Conservation (phyloP, 2,329 filamentous ascomycete genomes). For the Trichoderma lentiforme region DNA sequence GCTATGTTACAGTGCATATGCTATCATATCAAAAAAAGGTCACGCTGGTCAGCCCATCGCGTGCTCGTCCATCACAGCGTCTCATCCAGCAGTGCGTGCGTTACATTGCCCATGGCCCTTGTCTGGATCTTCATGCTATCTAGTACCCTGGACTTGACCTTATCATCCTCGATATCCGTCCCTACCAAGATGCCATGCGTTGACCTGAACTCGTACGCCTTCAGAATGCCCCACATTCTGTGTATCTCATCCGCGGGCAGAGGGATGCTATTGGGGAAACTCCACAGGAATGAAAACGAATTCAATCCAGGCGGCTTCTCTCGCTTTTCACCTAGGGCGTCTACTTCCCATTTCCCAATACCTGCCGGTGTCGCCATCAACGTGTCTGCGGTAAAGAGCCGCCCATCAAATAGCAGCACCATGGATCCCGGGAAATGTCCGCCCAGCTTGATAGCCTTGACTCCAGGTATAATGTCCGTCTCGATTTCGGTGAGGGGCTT, state of each 20-base stretch:
- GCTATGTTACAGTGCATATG: neutral
- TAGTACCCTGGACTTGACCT: conserved; percentile 63
- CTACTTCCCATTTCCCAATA: conserved; percentile 42
- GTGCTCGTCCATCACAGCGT: conserved; percentile 19
- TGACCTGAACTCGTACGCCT: conserved; percentile 58
- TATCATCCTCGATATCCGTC: conserved; percentile 55
- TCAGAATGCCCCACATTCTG: conserved; percentile 67
- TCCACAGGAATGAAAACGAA: conserved; percentile 72
- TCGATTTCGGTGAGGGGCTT: conserved; percentile 46
- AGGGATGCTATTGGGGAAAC: conserved; percentile 71
- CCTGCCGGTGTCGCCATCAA: conserved; percentile 66
- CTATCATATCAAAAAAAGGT: neutral
- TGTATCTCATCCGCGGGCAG: conserved; percentile 60
- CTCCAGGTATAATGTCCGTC: conserved; percentile 44
- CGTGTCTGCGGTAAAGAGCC: conserved; percentile 74
- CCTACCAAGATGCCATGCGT: conserved; percentile 67
- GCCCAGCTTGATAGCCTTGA: conserved; percentile 65
- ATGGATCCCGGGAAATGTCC: conserved; percentile 78
- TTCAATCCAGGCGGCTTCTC: conserved; percentile 44
- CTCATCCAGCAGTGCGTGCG: conserved; percentile 38
- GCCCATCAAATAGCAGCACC: conserved; percentile 59
- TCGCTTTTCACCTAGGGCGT: conserved; percentile 36
- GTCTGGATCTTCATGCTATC: conserved; percentile 76
- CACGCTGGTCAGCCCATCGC: neutral
- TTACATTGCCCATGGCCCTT: conserved; percentile 45